A percentile compares a stretch with the other conserved stretches of the same genome.
Conservation (phyloP, 2,329 filamentous ascomycete species). For the Xylaria sp. region DNA sequence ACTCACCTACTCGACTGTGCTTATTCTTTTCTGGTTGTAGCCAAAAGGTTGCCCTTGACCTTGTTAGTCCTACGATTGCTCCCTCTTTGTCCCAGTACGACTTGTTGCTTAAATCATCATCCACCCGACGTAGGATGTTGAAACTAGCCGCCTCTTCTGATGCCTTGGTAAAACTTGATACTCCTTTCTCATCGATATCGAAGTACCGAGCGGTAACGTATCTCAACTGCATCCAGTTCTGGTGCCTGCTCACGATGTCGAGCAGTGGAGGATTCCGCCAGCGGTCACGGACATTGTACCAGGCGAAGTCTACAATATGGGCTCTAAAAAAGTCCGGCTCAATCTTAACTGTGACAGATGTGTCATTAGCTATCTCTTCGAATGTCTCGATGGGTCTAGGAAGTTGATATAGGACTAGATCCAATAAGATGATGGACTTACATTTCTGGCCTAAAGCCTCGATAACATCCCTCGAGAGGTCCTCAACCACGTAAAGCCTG, state of each 20-base stretch:
- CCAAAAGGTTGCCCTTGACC: constrained; percentile 38
- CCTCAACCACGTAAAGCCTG: constrained; percentile 30
- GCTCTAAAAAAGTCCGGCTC: constrained; percentile 34
- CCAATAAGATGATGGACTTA: neutral
- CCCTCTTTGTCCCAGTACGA: constrained; percentile 33
- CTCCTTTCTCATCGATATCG: neutral
- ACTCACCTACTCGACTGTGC: constrained; percentile 14
- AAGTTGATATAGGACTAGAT: neutral
- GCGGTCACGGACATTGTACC: constrained; percentile 37
- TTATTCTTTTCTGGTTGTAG: constrained; percentile 11
- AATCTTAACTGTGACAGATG: constrained; percentile 16
- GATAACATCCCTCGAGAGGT: constrained; percentile 32
- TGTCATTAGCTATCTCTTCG: neutral
- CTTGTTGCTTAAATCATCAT: constrained; percentile 34
- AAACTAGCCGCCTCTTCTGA: constrained; percentile 24
- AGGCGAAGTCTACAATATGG: constrained; percentile 35
- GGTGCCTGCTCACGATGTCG: constrained; percentile 27
- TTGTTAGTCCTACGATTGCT: constrained; percentile 31
- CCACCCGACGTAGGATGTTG: constrained; percentile 35
- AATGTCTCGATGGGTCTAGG: neutral
- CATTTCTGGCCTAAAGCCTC: constrained; percentile 27
- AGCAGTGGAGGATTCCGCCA: constrained; percentile 37
- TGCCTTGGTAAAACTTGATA: constrained; percentile 18
- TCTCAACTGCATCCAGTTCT: constrained; percentile 38
- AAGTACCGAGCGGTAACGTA: constrained; percentile 37